A percentile compares a stretch with the other conserved stretches of the same genome.
phyloP scores from a whole-genome alignment of 805 yeast species.

The Ogataea pini region DNA sequence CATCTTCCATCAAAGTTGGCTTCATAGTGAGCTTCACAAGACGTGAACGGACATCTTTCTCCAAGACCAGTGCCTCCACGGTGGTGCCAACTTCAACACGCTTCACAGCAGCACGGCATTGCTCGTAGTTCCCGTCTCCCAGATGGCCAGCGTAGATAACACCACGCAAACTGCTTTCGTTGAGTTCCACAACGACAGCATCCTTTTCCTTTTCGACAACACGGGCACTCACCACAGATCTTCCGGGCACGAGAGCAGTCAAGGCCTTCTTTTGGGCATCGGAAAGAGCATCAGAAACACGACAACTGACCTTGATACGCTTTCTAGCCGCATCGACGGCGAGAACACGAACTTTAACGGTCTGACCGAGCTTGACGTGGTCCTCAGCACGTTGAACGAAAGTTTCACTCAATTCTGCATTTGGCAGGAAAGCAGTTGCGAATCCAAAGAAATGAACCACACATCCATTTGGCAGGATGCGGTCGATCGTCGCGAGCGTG shows the following conservation, averaged over 20 bases:
- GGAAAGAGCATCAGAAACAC: constrained; percentile 56
- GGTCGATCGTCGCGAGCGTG: constrained; percentile 74
- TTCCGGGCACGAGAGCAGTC: constrained; percentile 55
- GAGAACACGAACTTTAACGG: constrained; percentile 69
- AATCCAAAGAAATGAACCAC: constrained; percentile 80
- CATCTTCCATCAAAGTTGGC: constrained; percentile 64
- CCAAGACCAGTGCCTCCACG: constrained; percentile 62
- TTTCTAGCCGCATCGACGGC: constrained; percentile 52
- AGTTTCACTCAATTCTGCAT: constrained; percentile 86
- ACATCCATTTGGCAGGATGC: constrained; percentile 75
- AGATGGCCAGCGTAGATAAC: constrained; percentile 73
- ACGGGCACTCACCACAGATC: constrained; percentile 55
- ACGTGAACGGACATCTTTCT: constrained; percentile 61
- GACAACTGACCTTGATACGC: constrained; percentile 72
- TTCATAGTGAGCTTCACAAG: constrained; percentile 66
- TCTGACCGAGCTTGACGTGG: constrained; percentile 79
- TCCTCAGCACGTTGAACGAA: constrained; percentile 77
- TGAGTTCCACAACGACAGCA: constrained; percentile 63
- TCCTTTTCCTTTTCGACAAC: constrained; percentile 79
- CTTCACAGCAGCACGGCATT: constrained; percentile 66
- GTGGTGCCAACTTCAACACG: constrained; percentile 61
- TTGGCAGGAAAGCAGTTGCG: constrained; percentile 78
- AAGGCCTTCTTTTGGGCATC: constrained; percentile 49
- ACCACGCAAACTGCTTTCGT: constrained; percentile 58
- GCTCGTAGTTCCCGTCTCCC: constrained; percentile 74